Percentiles rank a stretch among this genome's conserved stretches.
Conservation (phyloP, 2,329 filamentous ascomycete genomes). For the Penicillium sp. region DNA sequence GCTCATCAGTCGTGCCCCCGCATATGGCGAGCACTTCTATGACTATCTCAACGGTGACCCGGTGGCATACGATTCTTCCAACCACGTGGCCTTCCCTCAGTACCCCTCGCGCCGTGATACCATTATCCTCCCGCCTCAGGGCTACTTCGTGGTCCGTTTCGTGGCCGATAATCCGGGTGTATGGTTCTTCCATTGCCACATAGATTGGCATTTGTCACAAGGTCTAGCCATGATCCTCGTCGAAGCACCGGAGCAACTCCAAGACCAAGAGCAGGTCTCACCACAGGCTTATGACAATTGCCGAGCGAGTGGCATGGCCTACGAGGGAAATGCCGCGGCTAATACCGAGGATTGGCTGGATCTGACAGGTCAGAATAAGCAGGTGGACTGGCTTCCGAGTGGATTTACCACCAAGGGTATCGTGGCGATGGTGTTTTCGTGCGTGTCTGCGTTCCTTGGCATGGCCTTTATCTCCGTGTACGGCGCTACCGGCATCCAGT, state of each 20-base stretch:
- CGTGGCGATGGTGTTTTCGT: slow-evolving; percentile 74
- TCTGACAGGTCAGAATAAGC: slow-evolving; percentile 63
- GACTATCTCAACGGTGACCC: slow-evolving; percentile 37
- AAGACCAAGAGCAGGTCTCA: slow-evolving; percentile 20
- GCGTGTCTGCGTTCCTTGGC: slow-evolving; percentile 69
- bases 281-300: slow-evolving; percentile 55
- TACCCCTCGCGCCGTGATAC: slow-evolving; percentile 25
- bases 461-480: slow-evolving; percentile 71
- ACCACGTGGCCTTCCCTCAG: slow-evolving; percentile 7
- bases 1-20: slow-evolving; percentile 61
- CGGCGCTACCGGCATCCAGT: slow-evolving; percentile 32
- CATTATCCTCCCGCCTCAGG: slow-evolving; percentile 19
- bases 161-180: slow-evolving; percentile 31
- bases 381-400: slow-evolving; percentile 61
- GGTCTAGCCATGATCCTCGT: slow-evolving; percentile 22
- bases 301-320: slow-evolving; percentile 54
- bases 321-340: slow-evolving; percentile 73
- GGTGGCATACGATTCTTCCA: slow-evolving; percentile 8
- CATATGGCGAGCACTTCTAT: slow-evolving; percentile 62
- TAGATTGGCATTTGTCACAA: slow-evolving; percentile 30
- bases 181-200: slow-evolving; percentile 33
- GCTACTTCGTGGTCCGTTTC: slow-evolving; percentile 28
- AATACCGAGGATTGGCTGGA: slow-evolving; percentile 69
- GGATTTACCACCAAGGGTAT: slow-evolving; percentile 75
- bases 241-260: slow-evolving; percentile 11